Base-by-base conservation (phyloP, 257 asterid genomes). In the Forsythia suspensa region DNA sequence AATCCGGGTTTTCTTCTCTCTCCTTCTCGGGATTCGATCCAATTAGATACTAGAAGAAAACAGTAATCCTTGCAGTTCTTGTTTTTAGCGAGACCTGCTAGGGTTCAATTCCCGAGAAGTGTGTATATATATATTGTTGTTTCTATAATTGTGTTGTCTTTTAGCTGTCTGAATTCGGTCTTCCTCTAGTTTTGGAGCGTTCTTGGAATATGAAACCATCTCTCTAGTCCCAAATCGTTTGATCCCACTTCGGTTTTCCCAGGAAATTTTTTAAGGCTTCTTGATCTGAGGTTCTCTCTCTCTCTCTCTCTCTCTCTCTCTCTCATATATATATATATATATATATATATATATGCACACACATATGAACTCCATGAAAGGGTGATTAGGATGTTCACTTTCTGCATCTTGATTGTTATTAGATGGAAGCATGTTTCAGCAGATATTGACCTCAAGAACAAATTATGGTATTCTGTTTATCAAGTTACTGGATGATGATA, bases 61-160 rank as follows among this genome's bases (percentile, higher is more conserved):
- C 87, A 76, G n/a, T 59, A 11, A 20, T 82, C 71, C 84, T 85
- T 73, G 80, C 81, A 41, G 80, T 82, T 61, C 48, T 51, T 59
- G 36, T 36, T 13, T 36, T 10, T 36, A 41, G 38, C 71, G 21
- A 18, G 20, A 52, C 61, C 77, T 34, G 73, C 48, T 69, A 68
- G 70, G 81, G 75, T 82, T 86, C 91, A 80, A 88, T 72, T 90
- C 89, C 92, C 97, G 88, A 93, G 92, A 90, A 83, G 15, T 13
- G 11, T 63, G 21, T 81, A 40, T 24, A 80, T 71, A 70, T 61
- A 65, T 76, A 57, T 21, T 48, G 42, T 59, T 82, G 85, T 86
- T 87, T 80, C 67, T 59, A 59, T 59, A 59, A 44, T 76, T 74
- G 34, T n/a, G 67, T 68, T 75, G 88, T 85, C 87, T 21, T 73